A percentile compares a stretch with the other conserved stretches of the same genome.
phyloP scores from a whole-genome alignment of 225 moss, liverwort and hornwort species.

The Marchantia polymorpha region DNA sequence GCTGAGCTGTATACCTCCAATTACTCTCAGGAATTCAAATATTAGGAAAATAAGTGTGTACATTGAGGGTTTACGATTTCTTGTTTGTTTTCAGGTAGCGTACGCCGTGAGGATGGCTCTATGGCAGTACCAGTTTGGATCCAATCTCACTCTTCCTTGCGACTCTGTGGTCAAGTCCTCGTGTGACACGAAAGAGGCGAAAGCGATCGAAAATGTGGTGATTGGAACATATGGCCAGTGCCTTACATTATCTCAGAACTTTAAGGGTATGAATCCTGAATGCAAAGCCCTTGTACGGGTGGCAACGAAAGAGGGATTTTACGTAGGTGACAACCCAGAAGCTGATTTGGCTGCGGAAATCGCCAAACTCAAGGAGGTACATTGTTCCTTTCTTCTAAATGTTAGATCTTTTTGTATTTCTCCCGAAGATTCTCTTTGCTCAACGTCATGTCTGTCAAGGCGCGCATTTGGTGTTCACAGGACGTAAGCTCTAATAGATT shows the following conservation, averaged over 20 bases:
- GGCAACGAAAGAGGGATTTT: constrained; percentile 39
- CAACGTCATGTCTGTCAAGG: background rate
- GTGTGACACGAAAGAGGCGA: constrained; percentile 25
- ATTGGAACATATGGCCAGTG: constrained; percentile 48
- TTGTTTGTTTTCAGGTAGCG: constrained; percentile 33
- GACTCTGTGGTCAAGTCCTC: constrained; percentile 33
- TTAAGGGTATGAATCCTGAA: constrained; percentile 17
- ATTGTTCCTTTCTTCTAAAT: background rate
- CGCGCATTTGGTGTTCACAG: background rate
- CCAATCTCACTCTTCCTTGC: constrained; percentile 42
- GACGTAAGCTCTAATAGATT: background rate
- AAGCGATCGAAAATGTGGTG: constrained; percentile 30
- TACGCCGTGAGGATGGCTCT: constrained; percentile 54
- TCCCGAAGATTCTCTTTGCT: background rate
- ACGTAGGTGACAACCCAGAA: constrained; percentile 28
- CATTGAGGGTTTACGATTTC: background rate
- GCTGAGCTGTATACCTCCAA: background rate
- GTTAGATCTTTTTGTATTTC: background rate
- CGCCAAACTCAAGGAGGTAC: constrained; percentile 42
- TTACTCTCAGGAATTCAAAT: background rate
- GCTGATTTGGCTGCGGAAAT: constrained; percentile 35
- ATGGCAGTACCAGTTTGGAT: constrained; percentile 41
- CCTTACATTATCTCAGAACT: constrained; percentile 28
- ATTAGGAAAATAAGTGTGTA: background rate
- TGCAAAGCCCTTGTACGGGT: constrained; percentile 39